Evolutionary conservation across 768 basidiomycete genomes (phyloP), one percentile per base, ranked within the genome.

Genomic region (Russula dissimulans): DNA sequence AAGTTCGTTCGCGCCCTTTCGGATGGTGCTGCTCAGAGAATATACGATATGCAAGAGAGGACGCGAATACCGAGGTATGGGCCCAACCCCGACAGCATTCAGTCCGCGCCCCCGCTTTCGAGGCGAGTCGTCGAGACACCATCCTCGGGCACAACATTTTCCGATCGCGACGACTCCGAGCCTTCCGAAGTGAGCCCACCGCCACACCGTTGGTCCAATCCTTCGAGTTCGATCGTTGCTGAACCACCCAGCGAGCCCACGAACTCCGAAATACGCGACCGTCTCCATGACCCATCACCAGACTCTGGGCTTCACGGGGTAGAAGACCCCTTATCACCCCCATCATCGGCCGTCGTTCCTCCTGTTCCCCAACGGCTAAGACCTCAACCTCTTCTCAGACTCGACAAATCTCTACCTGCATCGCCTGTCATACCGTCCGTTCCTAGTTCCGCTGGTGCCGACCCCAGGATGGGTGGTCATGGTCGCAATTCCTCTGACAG

Each of bases 1-100:
- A 81, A 84, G 1, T 91, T 81, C 70, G 86, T 91, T 5, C 75
- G 74, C 52, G 75, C 78, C 2, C 72, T 90, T 10, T 71, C 78
- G 9, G 74, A 75, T 34, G 77, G 80, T 39, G 79, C 81, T 73
- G 73, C 78, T 5, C 78, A 81, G 18, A 77, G 71, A 58, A 71
- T 84, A 48, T 71, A 71, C 55, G 72, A 72, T 46, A 73, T 78
- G 4, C 71, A 71, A n/a, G 74, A 75, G 68, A 77, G 78, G 61
- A 68, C 78, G 45, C 54, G 51, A 51, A 53, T 75, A 18, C 74
- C 73, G 61, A 79, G 79, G 65, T 79, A 77, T 64, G 73, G 78
- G 31, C 79, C 78, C 42, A 79, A 80, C 7, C 39, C 15, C 66
- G 72, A 74, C 62, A 71, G 75, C 5, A 75, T 77, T 68, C 71